Conservation (phyloP, 805 yeast species). For the Ogataea henricii region DNA sequence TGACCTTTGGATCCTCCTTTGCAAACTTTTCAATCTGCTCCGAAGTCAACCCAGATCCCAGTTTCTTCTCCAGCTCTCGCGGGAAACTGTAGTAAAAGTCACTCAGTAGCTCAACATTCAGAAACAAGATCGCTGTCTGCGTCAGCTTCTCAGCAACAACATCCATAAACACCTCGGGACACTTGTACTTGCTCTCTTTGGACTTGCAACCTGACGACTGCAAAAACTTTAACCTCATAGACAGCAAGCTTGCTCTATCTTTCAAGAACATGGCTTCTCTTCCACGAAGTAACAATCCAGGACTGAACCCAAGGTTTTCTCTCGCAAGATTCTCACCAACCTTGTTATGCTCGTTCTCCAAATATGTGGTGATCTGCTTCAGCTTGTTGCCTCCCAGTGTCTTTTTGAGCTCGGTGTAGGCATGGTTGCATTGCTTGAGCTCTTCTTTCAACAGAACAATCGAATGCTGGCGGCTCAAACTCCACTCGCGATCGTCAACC, state of each 20-base stretch:
- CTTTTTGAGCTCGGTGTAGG: constrained; percentile 58
- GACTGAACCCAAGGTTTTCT: constrained; percentile 85
- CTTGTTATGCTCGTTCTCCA: constrained; percentile 47
- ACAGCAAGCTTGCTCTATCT: constrained; percentile 69
- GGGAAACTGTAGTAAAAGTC: constrained; percentile 97
- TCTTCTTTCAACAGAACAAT: constrained; percentile 78
- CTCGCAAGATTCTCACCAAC: constrained; percentile 45
- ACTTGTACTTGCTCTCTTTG: constrained; percentile 80
- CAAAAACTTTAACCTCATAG: constrained; percentile 74
- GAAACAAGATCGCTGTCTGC: constrained; percentile 86
- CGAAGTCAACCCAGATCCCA: constrained; percentile 60
- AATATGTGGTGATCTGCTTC: constrained; percentile 76
- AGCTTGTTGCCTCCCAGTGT: constrained; percentile 84
- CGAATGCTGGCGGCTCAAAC: constrained; percentile 75
- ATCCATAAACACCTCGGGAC: constrained; percentile 93
- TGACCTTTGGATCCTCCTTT: constrained; percentile 89
- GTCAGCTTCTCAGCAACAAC: constrained; percentile 91
- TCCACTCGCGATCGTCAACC: constrained; percentile 95
- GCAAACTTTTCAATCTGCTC: constrained; percentile 90
- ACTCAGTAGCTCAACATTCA: constrained; percentile 89
- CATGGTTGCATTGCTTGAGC: constrained; percentile 72
- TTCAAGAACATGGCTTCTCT: constrained; percentile 77
- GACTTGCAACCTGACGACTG: constrained; percentile 74
- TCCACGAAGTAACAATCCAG: constrained; percentile 73
- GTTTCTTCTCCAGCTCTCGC: constrained; percentile 79